Evolutionary conservation across 495 filamentous ascomycete species (phyloP).

Genomic region (Letharia columbiana): DNA sequence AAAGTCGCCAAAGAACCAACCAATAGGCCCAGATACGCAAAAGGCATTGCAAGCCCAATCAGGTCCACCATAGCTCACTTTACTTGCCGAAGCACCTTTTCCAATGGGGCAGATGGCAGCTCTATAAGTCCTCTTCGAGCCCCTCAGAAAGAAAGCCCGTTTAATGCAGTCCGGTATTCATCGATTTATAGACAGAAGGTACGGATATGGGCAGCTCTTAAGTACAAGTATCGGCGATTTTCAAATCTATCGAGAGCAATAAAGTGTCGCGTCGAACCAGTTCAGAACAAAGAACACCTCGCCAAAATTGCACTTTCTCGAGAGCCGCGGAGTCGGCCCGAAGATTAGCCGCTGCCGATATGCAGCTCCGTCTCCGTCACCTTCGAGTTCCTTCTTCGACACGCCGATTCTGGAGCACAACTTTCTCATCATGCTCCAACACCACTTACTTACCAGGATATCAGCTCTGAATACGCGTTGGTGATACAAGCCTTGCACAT

Average conservation of each 20-base stretch:
- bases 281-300: constrained; percentile 17
- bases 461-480: neutral
- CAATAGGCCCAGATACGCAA: constrained; percentile 81
- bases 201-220: neutral
- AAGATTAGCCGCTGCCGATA: constrained; percentile 12
- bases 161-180: neutral
- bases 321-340: constrained; percentile 15
- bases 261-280: neutral
- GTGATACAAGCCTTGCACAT: neutral
- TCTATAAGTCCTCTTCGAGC: neutral
- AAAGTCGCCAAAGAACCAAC: constrained; percentile 85
- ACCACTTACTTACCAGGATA: neutral
- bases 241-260: neutral
- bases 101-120: neutral
- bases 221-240: neutral
- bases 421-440: neutral
- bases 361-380: neutral
- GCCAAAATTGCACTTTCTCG: neutral
- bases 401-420: neutral
- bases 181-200: neutral
- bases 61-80: constrained; percentile 56
- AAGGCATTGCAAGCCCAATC: constrained; percentile 68
- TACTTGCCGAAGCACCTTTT: neutral
- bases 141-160: neutral
- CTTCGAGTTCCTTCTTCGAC: constrained; percentile 8